These are phyloP conservation scores for Byssothecium circinans DNA, from an alignment of 2,329 filamentous ascomycete species.

Conservation along the genomic window DNA sequence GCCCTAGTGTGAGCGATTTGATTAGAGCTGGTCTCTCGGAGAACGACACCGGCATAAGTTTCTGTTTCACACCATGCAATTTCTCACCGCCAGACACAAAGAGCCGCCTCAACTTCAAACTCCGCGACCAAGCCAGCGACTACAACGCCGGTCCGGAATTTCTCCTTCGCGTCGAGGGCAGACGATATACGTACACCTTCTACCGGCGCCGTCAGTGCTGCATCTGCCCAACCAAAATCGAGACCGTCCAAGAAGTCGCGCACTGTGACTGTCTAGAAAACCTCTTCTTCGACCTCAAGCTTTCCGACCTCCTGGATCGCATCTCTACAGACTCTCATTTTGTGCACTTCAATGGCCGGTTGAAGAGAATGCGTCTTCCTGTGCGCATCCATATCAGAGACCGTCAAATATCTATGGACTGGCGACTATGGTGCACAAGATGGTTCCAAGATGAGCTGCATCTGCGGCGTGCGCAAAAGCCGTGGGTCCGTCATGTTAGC, in stretches of 20 bases:
- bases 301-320: not conserved
- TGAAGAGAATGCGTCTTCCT: conserved; percentile 18
- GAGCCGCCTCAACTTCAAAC: conserved; percentile 14
- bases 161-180: not conserved
- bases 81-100: conserved; percentile 21
- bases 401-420: conserved; percentile 18
- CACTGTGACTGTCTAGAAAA: conserved; percentile 13
- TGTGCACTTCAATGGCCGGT: conserved; percentile 18
- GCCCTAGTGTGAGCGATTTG: conserved; percentile 13
- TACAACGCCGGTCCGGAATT: conserved; percentile 1
- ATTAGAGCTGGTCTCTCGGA: conserved; percentile 8
- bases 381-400: not conserved
- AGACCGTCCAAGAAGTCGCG: conserved; percentile 9
- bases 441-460: conserved; percentile 18
- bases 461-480: conserved; percentile 12
- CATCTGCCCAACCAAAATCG: conserved; percentile 7
- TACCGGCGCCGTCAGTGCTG: conserved; percentile 1
- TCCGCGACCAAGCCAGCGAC: conserved; percentile 14
- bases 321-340: conserved; percentile 8
- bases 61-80: conserved; percentile 20
- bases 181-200: not conserved
- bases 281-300: not conserved
- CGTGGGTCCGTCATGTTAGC: conserved; percentile 3
- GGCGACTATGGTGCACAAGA: conserved; percentile 16
- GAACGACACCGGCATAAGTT: conserved; percentile 7